Conservation (phyloP, 2,329 filamentous ascomycete species). For the Pseudocercospora crystallina region DNA sequence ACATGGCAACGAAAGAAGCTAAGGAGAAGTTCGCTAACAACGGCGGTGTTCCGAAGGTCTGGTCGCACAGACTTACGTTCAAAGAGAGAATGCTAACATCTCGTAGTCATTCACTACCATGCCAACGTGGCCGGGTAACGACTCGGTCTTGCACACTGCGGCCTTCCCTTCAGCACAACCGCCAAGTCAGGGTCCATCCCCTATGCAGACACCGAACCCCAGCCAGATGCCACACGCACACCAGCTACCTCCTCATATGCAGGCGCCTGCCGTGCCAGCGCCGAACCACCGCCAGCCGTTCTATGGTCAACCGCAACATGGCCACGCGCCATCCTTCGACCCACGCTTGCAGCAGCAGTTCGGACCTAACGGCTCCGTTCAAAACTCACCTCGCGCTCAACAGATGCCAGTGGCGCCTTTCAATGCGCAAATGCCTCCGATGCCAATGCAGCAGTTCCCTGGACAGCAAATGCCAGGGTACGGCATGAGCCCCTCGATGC, state of each 20-base stretch:
- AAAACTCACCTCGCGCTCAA: conserved; percentile 77
- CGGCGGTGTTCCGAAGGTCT: conserved; percentile 64
- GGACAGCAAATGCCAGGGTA: conserved; percentile 69
- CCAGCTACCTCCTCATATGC: conserved; percentile 79
- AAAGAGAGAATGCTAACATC: too few relatives aligned
- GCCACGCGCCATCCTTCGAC: conserved; percentile 69
- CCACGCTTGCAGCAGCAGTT: conserved; percentile 85
- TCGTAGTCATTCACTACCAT: conserved; percentile 68
- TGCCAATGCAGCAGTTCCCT: conserved; percentile 57
- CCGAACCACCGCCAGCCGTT: conserved; percentile 74
- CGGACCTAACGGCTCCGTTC: conserved; percentile 69
- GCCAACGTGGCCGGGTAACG: conserved; percentile 80
- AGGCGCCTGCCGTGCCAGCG: conserved; percentile 66
- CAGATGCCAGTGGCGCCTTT: conserved; percentile 49
- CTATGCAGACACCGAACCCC: conserved; percentile 58
- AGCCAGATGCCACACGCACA: conserved; percentile 78
- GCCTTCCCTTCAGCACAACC: conserved; percentile 70
- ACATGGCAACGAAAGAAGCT: conserved; percentile 58
- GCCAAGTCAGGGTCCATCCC: conserved; percentile 58
- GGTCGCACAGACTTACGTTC: too few relatives aligned
- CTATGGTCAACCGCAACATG: conserved; percentile 72
- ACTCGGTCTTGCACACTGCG: conserved; percentile 24
- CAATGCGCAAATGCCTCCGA: conserved; percentile 52
- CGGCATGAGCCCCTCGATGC: conserved; percentile 67
- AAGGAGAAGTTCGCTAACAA: conserved; percentile 69